Evolutionary conservation across 495 filamentous ascomycete species (phyloP), one percentile per base, ranked within the genome.

Genomic region (Neurospora sp.): DNA sequence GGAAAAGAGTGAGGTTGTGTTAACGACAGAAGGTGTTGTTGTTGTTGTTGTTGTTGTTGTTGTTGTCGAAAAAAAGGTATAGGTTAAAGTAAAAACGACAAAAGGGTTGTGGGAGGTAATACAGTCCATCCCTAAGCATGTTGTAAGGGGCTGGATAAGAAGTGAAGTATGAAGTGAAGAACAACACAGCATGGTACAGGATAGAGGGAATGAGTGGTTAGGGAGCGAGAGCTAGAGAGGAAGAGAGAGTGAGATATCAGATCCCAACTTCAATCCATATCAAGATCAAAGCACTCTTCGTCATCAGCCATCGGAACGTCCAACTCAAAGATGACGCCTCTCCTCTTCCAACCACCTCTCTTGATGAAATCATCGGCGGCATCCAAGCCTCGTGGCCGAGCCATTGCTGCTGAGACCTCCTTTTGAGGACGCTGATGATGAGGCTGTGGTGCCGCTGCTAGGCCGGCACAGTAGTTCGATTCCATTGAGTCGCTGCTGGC

Each of bases 341-440:
- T 72, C 27, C 85, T 77, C 78, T 86, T 86, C 85, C 85, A 86
- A 14, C 79, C 83, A 14, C 84, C 85, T 0, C 85, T 77, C 76
- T 82, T 83, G 16, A 85, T 75, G 61, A 83, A 82, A 35, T 80
- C 75, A 20, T 85, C 83, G 41, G 76, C 74, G 12, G 80, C 81
- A 68, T 76, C 73, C 71, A 78, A 20, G 20, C 37, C 72, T n/a
- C 73, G 74, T 38, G 74, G 46, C 61, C 74, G 70, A 37, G 39
- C 61, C 70, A 71, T 59, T 69, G 42, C 44, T 38, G n/a, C 70
- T 37, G 61, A 40, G 39, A 59, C 73, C 14, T 72, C 73, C 39
- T 69, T 46, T n/a, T 73, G 74, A 68, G 37, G 48, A 70, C 61
- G 69, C 20, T 44, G 71, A 59, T 5, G 37, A 68, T 12, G 39